These are phyloP conservation scores for Amanita subjunquillea DNA, from an alignment of 768 basidiomycete species.

Conservation along the genomic window DNA sequence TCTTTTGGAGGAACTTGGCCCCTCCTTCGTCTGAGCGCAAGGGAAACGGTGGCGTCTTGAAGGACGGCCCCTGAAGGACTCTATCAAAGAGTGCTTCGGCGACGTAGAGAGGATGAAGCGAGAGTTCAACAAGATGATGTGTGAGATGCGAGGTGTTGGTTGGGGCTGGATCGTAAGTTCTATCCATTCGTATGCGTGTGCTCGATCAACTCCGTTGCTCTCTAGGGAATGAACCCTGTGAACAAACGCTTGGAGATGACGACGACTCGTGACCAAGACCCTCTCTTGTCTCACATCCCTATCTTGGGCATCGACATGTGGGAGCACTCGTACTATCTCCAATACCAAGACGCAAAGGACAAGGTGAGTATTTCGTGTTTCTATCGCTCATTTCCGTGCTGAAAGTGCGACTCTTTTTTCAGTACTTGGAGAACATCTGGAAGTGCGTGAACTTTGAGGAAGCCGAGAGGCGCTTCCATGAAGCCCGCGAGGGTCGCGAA, in stretches of 20 bases:
- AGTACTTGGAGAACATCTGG: conserved; percentile 77
- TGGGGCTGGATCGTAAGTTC: conserved; percentile 91
- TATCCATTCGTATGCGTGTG: conserved; percentile 3
- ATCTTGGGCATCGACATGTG: conserved; percentile 91
- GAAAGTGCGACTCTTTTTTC: not conserved
- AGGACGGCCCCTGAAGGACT: conserved; percentile 59
- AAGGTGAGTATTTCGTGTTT: conserved; percentile 48
- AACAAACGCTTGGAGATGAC: conserved; percentile 72
- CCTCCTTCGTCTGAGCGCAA: conserved; percentile 43
- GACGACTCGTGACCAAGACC: conserved; percentile 95
- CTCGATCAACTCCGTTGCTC: not conserved
- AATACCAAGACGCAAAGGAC: conserved; percentile 91
- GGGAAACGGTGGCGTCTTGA: conserved; percentile 51
- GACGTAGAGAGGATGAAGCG: conserved; percentile 61
- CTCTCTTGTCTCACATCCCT: conserved; percentile 63
- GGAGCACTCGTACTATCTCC: conserved; percentile 95
- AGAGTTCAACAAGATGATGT: conserved; percentile 78
- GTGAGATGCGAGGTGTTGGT: conserved; percentile 84
- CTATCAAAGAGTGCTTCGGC: conserved; percentile 57
- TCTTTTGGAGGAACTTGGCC: conserved; percentile 94
- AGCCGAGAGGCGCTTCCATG: conserved; percentile 55
- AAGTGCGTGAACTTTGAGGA: conserved; percentile 64
- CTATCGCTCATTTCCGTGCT: not conserved
- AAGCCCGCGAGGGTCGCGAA: conserved; percentile 16
- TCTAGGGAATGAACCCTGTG: conserved; percentile 57